Base-by-base conservation (phyloP, 2,329 filamentous ascomycete genomes). In the Stagonosporopsis chrysanthemi region DNA sequence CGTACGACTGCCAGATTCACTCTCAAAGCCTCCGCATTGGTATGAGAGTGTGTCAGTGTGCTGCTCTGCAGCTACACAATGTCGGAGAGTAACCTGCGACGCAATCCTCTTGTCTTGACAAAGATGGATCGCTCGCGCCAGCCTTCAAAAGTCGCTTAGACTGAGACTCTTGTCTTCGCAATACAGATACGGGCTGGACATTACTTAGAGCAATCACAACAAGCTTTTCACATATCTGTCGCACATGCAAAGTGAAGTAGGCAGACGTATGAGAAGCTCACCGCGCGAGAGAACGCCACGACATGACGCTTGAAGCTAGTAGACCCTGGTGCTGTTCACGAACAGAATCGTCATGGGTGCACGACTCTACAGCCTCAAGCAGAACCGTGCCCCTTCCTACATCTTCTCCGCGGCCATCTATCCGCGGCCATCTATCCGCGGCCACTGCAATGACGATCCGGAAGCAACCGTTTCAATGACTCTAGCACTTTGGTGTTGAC, bases 101-200 rank as follows among this genome's bases (percentile, higher is more conserved):
- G 50, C 41, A 29, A 70, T 40, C 66, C 69, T 70, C 62, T 45
- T 64, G 62, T 52, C 41, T 43, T 46, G 48, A 59, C 48, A 53
- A 62, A 31, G 60, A 68, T 59, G 66, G 70, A 60, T 60, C 35
- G 55, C 51, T 53, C 47, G 50, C 54, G 44, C 52, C 57, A 66
- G 55, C 61, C 64, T 69, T 65, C 9, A 66, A 71, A 71, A 74
- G 69, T 72, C 56, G 71, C 69, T 60, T 67, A 68, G 66, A 72
- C 68, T 45, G 44, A 72, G 69, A 72, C 47, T 69, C 60, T 59
- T 73, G 69, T 70, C 70, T 72, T 66, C 65, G 70, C 68, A 68
- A 71, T 69, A 74, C 71, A 75, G 71, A 75, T 71, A 66, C 70
- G 68, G 67, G 67, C 59, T 62, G 65, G 61, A 74, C 66, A 73